These are phyloP conservation scores for Moesziomyces sp. DNA, from an alignment of 1,284 basidiomycete genomes.

Conservation along the genomic window DNA sequence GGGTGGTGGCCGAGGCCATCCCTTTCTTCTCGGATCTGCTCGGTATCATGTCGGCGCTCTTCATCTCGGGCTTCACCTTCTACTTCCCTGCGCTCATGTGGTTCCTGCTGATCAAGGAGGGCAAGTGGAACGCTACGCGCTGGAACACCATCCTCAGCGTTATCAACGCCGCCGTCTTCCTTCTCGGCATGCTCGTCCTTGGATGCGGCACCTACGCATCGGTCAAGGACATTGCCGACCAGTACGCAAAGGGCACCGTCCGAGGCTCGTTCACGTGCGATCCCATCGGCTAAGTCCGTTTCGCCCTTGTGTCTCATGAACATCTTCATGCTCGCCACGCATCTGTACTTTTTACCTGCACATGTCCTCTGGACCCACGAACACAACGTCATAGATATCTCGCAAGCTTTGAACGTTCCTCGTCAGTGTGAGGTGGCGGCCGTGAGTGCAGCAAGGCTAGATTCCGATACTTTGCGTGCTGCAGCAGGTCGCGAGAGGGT, in stretches of 20 bases:
- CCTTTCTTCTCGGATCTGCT: constrained; percentile 54
- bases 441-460: too few relatives aligned
- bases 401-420: too few relatives aligned
- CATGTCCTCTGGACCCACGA: background rate
- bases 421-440: too few relatives aligned
- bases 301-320: background rate
- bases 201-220: constrained; percentile 49
- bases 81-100: constrained; percentile 71
- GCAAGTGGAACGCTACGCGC: constrained; percentile 40
- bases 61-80: constrained; percentile 58
- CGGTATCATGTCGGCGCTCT: constrained; percentile 48
- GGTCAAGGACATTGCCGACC: constrained; percentile 39
- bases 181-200: constrained; percentile 51
- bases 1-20: constrained; percentile 53
- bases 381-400: background rate
- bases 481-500: too few relatives aligned
- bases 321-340: constrained; percentile 7
- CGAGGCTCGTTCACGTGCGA: constrained; percentile 42
- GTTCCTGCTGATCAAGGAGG: constrained; percentile 48
- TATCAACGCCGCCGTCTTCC: constrained; percentile 40
- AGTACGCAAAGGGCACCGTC: constrained; percentile 28
- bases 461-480: too few relatives aligned
- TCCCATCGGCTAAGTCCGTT: constrained; percentile 16
- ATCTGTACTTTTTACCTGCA: constrained; percentile 24
- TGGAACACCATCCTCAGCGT: constrained; percentile 46